Evolutionary conservation across 192 early-diverging fungal genomes (phyloP), one percentile per base, ranked within the genome.

Genomic region (Coemansia sp.): DNA sequence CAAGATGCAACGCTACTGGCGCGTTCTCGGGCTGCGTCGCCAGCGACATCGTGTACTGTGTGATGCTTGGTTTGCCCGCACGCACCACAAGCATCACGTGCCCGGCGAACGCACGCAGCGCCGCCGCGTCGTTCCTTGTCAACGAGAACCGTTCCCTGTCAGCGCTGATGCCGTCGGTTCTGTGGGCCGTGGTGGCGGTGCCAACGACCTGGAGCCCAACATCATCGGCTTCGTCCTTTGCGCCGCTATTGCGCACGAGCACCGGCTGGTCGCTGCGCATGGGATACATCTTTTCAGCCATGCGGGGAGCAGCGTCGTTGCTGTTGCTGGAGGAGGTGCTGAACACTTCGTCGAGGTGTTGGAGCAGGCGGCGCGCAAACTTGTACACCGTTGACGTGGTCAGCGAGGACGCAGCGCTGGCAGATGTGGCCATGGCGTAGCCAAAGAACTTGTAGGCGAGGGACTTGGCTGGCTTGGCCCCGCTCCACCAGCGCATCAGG

Each of bases 401-500:
- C 59, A 83, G 64, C 66, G 59, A 50, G 0, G 62, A 45, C 32
- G 54, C 54, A 52, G 66, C 69, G 0, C 45, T 49, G 0, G 63
- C 40, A 9, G 72, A 75, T 2, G 54, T 35, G 20, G 71, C 62
- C 69, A 83, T 68, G 11, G 59, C 50, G 40, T 65, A 74, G 13
- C 65, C 63, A 40, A 70, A 58, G 23, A 83, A 35, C 63, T 73
- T 71, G 64, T 83, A 83, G 20, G 57, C 32, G 6, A 60, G 17
- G 0, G 55, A 66, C 5, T 62, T 54, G 11, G 52, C 66, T 2
- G 81, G 81, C 34, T 56, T 62, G 4, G 65, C 4, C 15, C 81
- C 81, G 55, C 81, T 72, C 75, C 69, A 75, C 74, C 73, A 71
- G 20, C 75, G 81, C 53, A 69, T 36, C 50, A 67, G 45, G 35